Conservation (phyloP, 257 asterid species). For the Solanum gracilifrons region DNA sequence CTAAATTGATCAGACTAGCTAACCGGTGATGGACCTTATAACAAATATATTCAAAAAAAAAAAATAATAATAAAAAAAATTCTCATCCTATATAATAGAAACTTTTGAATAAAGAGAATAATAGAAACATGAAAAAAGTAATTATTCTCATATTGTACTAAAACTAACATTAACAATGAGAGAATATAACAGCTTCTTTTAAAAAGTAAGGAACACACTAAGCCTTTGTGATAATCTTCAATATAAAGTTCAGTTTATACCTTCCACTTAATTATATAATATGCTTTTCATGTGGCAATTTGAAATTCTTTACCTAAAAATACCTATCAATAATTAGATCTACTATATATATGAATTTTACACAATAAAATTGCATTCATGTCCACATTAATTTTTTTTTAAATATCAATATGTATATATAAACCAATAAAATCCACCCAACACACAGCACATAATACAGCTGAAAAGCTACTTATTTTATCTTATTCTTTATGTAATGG, state of each 20-base stretch:
- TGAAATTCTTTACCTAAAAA: neutral
- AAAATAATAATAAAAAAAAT: neutral
- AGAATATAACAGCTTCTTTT: neutral
- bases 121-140: neutral
- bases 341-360: neutral
- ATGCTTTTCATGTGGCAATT: neutral
- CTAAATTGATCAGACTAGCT: neutral
- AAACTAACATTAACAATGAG: neutral
- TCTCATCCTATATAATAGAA: neutral
- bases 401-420: neutral
- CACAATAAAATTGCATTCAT: neutral
- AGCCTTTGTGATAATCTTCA: neutral
- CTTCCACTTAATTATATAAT: neutral
- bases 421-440: neutral
- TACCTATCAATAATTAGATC: neutral
- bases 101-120: neutral
- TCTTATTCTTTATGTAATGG: neutral
- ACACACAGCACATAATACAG: neutral
- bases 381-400: neutral
- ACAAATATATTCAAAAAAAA: neutral
- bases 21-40: too few relatives aligned
- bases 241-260: neutral
- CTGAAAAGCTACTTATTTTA: neutral
- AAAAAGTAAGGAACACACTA: neutral
- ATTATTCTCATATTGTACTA: neutral